Evolutionary conservation across 1,284 basidiomycete species (phyloP), one percentile per base, ranked within the genome.

Genomic region (Chalciporus sp.): DNA sequence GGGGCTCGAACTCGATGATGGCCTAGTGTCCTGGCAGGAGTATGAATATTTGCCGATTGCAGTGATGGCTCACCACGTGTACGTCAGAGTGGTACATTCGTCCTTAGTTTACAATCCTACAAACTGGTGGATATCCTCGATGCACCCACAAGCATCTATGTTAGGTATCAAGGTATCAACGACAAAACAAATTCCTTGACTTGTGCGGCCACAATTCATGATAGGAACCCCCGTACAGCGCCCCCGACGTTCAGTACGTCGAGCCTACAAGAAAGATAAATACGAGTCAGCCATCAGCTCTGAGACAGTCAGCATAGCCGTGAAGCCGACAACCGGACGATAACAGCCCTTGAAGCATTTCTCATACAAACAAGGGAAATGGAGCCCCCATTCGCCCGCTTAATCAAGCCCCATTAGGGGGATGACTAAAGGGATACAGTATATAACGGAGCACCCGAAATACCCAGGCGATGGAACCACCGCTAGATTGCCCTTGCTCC

Each of bases 181-280:
- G 23, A 26, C 23, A 11, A 42, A 19, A 23, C 12, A 42, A 42
- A 14, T 19, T 26, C 26, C 26, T n/a, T 12, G 16, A 9, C 10
- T 20, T 3, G 28, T 37, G 16, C 35, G 3, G 45, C 31, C 11
- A 20, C 16, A 16, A 4, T 2, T 71, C 49, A 69, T 2, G 70
- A 76, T 58, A 92, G 71, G 74, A 92, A 93, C 0, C 91, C 91
- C 53, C 86, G 76, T 50, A 93, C 84, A 4, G 90, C 91, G 1
- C 89, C 86, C 2, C 90, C 90, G 1, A 93, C 87, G 55, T 88
- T 90, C 52, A 84, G 80, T 29, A 90, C 83, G 65, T 92, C 91
- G 58, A 93, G 74, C 66, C 81, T 82, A 54, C 28, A 23, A 49
- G 42, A 29, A 33, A 41, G 19, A 49, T 17, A 45, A 52, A 46